Evolutionary conservation across 2,329 filamentous ascomycete species (phyloP), one percentile per base, ranked within the genome.

Genomic region (Triangularia verruculosa): DNA sequence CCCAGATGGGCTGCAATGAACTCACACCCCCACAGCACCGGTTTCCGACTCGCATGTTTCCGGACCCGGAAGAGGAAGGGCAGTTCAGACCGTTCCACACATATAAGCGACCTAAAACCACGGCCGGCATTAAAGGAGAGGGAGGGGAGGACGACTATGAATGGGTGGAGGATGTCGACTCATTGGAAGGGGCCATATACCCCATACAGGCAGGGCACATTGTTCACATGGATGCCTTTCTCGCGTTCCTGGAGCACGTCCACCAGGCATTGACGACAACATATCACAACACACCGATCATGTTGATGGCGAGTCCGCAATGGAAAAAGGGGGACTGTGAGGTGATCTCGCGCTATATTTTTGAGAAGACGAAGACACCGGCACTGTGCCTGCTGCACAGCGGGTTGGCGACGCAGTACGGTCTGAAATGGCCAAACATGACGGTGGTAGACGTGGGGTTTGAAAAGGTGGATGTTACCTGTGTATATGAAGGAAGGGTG

Each of bases 321-420:
- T 99, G 95, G 94, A 93, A 92, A 3, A 87, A 90, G 8, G 89
- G 90, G 66, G 93, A 97, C 76, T 89, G 89, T 74, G 94, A 98
- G 77, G 86, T 85, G 43, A 89, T 99, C 69, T 91, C 93, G 13
- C 92, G 95, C 67, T 99, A 97, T 80, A 87, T 98, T 68, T 99
- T 99, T 72, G 95, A 99, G 78, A 96, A 95, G 78, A 97, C 96
- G 74, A 95, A 94, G 79, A 95, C 92, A 0, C 95, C 95, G 0
- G 93, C 92, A 0, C 90, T 99, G 59, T 93, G 90, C 70, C 83
- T 98, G 67, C 89, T 99, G 80, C 91, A 98, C 77, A 90, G 92
- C 70, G 93, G 92, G 2, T 79, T 96, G 55, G 93, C 95, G 25
- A 90, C 92, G 0, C 89, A 95, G 62, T 98, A 96, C 73, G 93